Evolutionary conservation across 768 basidiomycete species (phyloP), one percentile per base, ranked within the genome.

Genomic region (Trametes sanguinea): DNA sequence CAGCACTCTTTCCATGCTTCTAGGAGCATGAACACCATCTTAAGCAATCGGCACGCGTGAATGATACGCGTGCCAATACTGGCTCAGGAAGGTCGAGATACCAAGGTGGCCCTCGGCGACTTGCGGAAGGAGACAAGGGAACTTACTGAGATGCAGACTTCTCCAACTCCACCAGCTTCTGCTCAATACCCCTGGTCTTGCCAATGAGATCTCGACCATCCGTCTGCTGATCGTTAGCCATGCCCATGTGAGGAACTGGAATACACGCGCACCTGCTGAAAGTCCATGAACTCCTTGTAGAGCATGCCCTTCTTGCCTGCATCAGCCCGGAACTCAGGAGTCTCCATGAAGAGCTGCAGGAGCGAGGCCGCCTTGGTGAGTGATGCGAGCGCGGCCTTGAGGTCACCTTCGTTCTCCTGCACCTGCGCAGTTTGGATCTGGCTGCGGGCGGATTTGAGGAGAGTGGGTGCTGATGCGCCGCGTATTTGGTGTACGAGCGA

Each of bases 291-390:
- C 66, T 90, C 88, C 73, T 82, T 85, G 73, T 81, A 80, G 50
- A 90, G 72, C 39, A 81, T 75, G 14, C 85, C 85, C 60, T 79
- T 79, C 62, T 80, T 83, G 44, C 80, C 82, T 40, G 76, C 76
- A 48, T 72, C 83, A 22, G 76, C 69, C 57, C 72, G 74, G 71
- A 85, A 85, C 67, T 90, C 88, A 8, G 78, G 61, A 14, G 84
- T 82, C 48, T 85, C 82, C 78, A 89, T 82, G 47, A 84, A 78
- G 74, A 84, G 80, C 64, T 80, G 78, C 0, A 82, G 76, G 2
- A 90, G 77, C 27, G 77, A 81, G 1, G 83, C 89, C 7, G 88
- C 83, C 71, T 81, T 85, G 32, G 85, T 82, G 65, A 85, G 83
- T 22, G 83, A 80, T 42, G 78, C 78, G 33, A 89, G 78, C 2